Base-by-base conservation (phyloP, 805 yeast species). In the Lachancea sp. region DNA sequence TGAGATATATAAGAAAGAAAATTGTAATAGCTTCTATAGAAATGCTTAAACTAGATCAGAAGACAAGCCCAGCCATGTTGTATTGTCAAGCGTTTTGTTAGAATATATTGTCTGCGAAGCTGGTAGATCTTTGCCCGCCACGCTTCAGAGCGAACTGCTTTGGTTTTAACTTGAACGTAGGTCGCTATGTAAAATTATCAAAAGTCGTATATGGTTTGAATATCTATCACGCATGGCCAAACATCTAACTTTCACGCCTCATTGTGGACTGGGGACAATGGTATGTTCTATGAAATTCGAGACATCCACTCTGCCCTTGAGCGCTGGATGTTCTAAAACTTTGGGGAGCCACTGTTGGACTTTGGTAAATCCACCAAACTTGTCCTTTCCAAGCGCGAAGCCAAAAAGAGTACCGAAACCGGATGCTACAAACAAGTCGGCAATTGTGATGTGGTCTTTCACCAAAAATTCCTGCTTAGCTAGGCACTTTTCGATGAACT, bases 381-480 rank as follows among this genome's bases (percentile, higher is more conserved):
- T n/a, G n/a, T n/a, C n/a, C n/a, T n/a, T n/a, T n/a, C 37, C 37
- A 9, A 35, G 25, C 13, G 22, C 37, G 17, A n/a, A 15, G 9
- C 22, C 22, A n/a, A 35, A 35, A 5, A 35, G 20, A 5, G 22
- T 15, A 9, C 37, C 37, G 13, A 19, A 35, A 8, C 13, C 12
- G 25, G 37, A n/a, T 13, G 37, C 45, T 35, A 41, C 38, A 30
- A n/a, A 42, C 31, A 42, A 35, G 36, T 42, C 45, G n/a, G 45
- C 45, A 22, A 42, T 42, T 17, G 45, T 42, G 13, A 42, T 42
- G 19, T 35, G 45, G 33, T 42, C 41, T 3, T 35, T 42, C 32
- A 36, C 45, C 41, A 42, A 18, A 35, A 35, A 42, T 36, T 42
- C 45, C 15, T 42, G 41, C 45, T 36, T 17, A 26, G 34, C 25